Evolutionary conservation across 345 rosid genomes (phyloP).

Genomic region (Citrus hindsii): DNA sequence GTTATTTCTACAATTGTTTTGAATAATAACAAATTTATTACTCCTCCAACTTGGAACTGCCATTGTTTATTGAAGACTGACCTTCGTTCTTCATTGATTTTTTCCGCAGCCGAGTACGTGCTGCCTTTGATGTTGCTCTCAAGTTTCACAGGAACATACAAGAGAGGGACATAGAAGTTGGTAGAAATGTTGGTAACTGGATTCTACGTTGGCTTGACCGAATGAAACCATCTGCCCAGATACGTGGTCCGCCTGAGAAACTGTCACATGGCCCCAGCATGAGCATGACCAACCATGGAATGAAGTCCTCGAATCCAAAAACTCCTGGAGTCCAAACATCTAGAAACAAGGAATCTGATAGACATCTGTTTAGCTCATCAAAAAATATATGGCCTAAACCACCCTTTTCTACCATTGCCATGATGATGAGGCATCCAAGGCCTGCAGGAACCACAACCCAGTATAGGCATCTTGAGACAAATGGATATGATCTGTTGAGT

Average conservation of each 20-base stretch:
- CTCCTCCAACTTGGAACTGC: too few relatives aligned
- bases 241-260: slow-evolving; percentile 39
- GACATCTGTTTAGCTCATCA: too few relatives aligned
- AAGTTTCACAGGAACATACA: slow-evolving; percentile 69
- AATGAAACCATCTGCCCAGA: slow-evolving; percentile 87
- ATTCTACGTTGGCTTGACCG: slow-evolving; percentile 78
- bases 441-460: too few relatives aligned
- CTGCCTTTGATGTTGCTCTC: slow-evolving; percentile 59
- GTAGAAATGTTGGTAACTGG: slow-evolving; percentile 53
- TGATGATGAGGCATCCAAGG: too few relatives aligned
- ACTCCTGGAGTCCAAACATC: slow-evolving; percentile 30
- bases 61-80: too few relatives aligned
- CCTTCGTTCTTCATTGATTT: background rate
- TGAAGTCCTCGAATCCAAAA: slow-evolving; percentile 36
- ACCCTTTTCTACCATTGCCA: too few relatives aligned
- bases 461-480: too few relatives aligned
- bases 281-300: slow-evolving; percentile 39
- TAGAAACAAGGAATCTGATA: background rate
- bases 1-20: too few relatives aligned
- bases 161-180: slow-evolving; percentile 79
- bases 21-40: too few relatives aligned
- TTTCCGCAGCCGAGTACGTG: slow-evolving; percentile 55
- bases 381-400: too few relatives aligned
- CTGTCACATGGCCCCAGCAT: slow-evolving; percentile 23
- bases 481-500: too few relatives aligned